Percentiles rank a stretch among this genome's conserved stretches.
Evolutionary conservation across 345 rosid species (phyloP).

Genomic region (Iberis pinnata): DNA sequence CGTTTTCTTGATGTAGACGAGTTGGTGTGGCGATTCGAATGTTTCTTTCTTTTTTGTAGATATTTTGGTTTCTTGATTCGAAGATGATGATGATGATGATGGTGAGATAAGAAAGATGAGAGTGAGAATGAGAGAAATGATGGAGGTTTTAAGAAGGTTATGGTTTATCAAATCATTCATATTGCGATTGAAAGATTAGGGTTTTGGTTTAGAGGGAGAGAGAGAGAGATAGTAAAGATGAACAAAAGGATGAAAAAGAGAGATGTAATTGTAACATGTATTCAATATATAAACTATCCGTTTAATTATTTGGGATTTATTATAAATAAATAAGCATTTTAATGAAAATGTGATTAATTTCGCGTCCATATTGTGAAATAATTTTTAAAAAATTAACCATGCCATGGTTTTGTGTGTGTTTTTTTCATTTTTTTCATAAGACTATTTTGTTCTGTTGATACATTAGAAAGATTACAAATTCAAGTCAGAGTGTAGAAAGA

Average conservation of each 20-base stretch:
- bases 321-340: too few species aligned
- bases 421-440: too few species aligned
- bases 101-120: conserved; percentile 25
- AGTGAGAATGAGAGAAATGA: conserved; percentile 20
- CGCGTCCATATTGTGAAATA: too few species aligned
- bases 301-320: too few species aligned
- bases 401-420: too few species aligned
- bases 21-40: conserved; percentile 11
- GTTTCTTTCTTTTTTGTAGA: conserved; percentile 15
- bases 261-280: background rate
- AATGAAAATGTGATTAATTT: too few species aligned
- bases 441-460: too few species aligned
- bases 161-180: conserved; percentile 14
- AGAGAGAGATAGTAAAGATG: conserved; percentile 6
- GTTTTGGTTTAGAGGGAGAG: conserved; percentile 5
- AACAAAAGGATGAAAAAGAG: background rate
- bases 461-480: too few species aligned
- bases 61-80: conserved; percentile 19
- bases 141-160: conserved; percentile 19
- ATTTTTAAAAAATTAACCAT: too few species aligned
- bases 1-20: conserved; percentile 28
- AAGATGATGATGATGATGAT: conserved; percentile 22
- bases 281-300: too few species aligned
- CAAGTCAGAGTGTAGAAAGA: too few species aligned
- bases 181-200: conserved; percentile 8